Conservation (phyloP, 371 early-diverging fungal genomes). For the Apophysomyces trapeziformis region DNA sequence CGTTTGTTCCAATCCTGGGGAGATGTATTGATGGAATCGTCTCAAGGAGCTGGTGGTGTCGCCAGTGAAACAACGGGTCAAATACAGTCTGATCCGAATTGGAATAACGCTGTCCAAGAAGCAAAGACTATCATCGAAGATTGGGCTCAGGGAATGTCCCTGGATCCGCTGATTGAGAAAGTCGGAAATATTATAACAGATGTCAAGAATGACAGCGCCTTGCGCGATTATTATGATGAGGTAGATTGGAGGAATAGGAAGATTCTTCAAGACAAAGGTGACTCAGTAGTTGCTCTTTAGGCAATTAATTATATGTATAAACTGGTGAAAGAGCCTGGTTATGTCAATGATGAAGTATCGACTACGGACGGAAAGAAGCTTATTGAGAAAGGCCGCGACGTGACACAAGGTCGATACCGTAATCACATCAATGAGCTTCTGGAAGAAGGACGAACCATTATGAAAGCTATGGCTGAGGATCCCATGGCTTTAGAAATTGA, state of each 20-base stretch:
- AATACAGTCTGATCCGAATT: conserved; percentile 31
- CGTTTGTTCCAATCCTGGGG: conserved; percentile 44
- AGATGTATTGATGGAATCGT: conserved; percentile 26
- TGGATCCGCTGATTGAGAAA: conserved; percentile 46
- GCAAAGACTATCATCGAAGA: conserved; percentile 56
- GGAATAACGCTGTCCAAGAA: conserved; percentile 42
- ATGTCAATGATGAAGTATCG: conserved; percentile 27
- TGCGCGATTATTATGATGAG: conserved; percentile 39
- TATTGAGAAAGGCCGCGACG: conserved; percentile 28
- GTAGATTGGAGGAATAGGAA: conserved; percentile 12
- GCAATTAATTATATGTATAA: conserved; percentile 24
- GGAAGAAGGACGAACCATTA: conserved; percentile 17
- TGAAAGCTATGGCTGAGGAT: conserved; percentile 32
- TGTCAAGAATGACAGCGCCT: conserved; percentile 34
- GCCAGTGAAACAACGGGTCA: conserved; percentile 18
- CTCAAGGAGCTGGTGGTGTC: conserved; percentile 14
- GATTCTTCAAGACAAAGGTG: neutral
- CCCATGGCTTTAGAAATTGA: conserved; percentile 32
- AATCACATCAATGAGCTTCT: conserved; percentile 26
- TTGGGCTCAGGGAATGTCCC: conserved; percentile 56
- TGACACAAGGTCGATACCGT: conserved; percentile 30
- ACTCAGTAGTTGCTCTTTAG: neutral
- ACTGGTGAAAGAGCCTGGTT: conserved; percentile 35
- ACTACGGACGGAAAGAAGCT: conserved; percentile 34
- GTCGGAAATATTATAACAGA: conserved; percentile 37